Base-by-base conservation (phyloP, 495 filamentous ascomycete species). In the Trichoderma erinaceum region DNA sequence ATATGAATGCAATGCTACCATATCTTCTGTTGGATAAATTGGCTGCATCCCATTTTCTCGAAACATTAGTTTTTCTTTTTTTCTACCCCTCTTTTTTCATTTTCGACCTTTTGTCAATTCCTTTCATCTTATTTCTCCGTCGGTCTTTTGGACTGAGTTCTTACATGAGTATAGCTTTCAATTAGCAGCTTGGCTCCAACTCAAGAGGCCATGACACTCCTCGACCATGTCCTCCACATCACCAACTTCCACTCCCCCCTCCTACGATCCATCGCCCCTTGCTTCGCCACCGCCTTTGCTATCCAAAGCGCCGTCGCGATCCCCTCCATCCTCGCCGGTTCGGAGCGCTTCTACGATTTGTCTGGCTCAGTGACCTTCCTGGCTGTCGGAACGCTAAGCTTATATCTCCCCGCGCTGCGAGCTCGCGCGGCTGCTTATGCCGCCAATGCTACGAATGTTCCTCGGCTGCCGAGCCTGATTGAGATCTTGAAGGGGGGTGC, bases 291-390 rank as follows among this genome's bases (percentile, higher is more conserved):
- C 23, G 85, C 82, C 35, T 87, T 83, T 66, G 81, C 80, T 3
- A 76, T 87, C 63, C 85, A 87, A 76, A 72, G 79, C 32, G 82
- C 78, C 64, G 82, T 82, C 41, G 88, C 84, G 8, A 70, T 88
- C 10, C 87, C 87, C 6, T 87, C 86, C 4, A 85, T 88, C 52
- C 66, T 79, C 69, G 74, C 77, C 52, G 82, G 85, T 71, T 81
- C 83, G 15, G 86, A 89, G 66, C 81, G 82, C 61, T 89, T 87
- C 78, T 90, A 86, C 73, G 88, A 90, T 71, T 77, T 86, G 66
- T 88, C 86, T 1, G 87, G 87, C 69, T 84, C 82, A 3, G 70
- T 86, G 4, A 90, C 86, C 10, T 88, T 87, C 71, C 75, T 90
- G 35, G 78, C 83, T 48, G 85, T 86, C 70, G 84, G 82, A 0